Base-by-base conservation (phyloP, 345 rosid species). In the Rhizophora apiculata region DNA sequence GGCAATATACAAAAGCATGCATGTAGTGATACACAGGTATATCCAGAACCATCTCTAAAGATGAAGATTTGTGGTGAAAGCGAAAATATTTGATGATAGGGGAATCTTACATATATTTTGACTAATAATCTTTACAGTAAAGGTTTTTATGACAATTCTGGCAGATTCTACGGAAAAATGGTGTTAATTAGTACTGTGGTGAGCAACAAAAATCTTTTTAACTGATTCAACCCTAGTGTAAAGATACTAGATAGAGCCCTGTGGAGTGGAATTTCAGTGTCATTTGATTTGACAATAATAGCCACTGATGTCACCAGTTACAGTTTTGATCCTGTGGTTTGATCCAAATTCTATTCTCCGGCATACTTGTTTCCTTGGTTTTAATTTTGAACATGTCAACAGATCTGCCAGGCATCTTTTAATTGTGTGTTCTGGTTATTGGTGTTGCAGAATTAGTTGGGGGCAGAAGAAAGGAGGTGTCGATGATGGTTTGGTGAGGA, bases 371-470 rank as follows among this genome's bases (percentile, higher is more conserved):
- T 24, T 9, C 24, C 31, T 11, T 24, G 60, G 60, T 19, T 26
- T 56, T 21, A 27, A 11, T 24, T 56, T 24, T 21, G 31, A 24
- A 11, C 29, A 4, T 43, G 49, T 43, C 18, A 13, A 43, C 49
- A 24, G 31, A 21, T 56, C 18, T 56, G 24, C 22, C 60, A 10
- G 31, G 29, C 60, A 56, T 56, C 19, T 21, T 56, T 56, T 56
- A 9, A 56, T 21, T 56, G 26, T 26, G 26, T 24, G 65, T 16
- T n/a, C 22, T 46, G 26, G 53, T 30, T 8, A 18, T 30, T 66
- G 56, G 27, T 68, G 39, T 19, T 71, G 76, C 82, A 79, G 82
- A 79, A 66, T 31, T 75, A 72, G 73, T 36, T 11, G 26, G 59
- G 49, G 29, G 26, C 52, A 16, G 58, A 64, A 34, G 59, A 62